Evolutionary conservation across 306 rosid species (phyloP), one percentile per base, ranked within the genome.

Genomic region (Senna siamea): DNA sequence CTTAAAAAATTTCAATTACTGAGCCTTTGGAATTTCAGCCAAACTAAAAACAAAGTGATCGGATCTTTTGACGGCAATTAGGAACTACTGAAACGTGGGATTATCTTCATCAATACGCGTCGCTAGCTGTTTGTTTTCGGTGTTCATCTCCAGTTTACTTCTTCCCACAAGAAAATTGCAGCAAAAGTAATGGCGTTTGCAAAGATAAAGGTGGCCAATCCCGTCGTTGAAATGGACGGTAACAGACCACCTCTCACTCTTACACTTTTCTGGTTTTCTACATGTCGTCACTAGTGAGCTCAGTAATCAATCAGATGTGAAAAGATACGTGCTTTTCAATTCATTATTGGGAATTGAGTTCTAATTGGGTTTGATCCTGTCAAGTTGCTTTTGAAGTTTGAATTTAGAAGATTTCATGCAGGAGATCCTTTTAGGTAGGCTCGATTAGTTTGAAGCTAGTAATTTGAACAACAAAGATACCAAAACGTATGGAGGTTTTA

Each of bases 181-280:
- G 70, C 7, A 11, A 23, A 14, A 17, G 32, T 60, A 85, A 83
- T 94, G 98, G 95, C 83, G 65, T 85, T 87, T 82, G 83, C 84
- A 73, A 94, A 87, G 88, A 91, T 94, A 78, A 87, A 69, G 76
- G 98, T 94, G 40, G 82, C 79, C 59, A 94, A 88, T 73, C 96
- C 98, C 87, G 85, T 94, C 89, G 97, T 91, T 9, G 98, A 94
- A 89, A 91, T 94, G 98, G 97, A 94, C 78, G 97, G 98, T 94
- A 74, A 61, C 32, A 40, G 56, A 28, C 32, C 59, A 47, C 37
- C 23, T 63, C 23, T 58, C 47, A 50, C 64, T 44, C 20, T 55
- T 26, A 5, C 9, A 19, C 0, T 30, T 30, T 15, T 12, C 30
- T 70, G 10, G 34, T 5, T 26, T 32, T 18, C 23, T 66, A 19